Evolutionary conservation across 305 asterid genomes (phyloP), one percentile per base, ranked within the genome.

Genomic region (Fraxinus sp.): DNA sequence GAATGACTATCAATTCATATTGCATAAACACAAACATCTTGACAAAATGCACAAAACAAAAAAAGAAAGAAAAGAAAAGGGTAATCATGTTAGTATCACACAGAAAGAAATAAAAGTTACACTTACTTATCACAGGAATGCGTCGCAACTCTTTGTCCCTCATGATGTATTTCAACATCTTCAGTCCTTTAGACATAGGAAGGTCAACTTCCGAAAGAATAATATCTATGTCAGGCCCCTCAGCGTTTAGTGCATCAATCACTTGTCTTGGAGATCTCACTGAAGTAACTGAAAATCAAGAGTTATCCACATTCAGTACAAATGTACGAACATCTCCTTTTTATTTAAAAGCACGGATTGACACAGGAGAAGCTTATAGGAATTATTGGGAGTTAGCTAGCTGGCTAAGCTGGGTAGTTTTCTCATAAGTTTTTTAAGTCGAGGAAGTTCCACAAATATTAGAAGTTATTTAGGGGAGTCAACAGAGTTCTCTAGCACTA

Each of bases 101-200:
- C 57, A 46, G 7, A 46, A 46, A 49, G 59, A 49, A 49, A 49
- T 18, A 14, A 49, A 13, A 76, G 41, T 18, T 36, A 77, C 18
- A 73, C 97, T 90, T 90, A 94, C 98, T 94, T 86, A 94, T 94
- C 83, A 94, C 94, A 43, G 98, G 98, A 82, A 94, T 91, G 49
- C 94, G 95, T 18, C 92, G 89, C 83, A 90, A 81, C 80, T 91
- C 92, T 87, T 86, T 92, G 85, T 94, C 96, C 88, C 94, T 90
- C 91, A 82, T 91, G 39, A 94, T 92, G 86, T 94, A 92, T 85
- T 91, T 94, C 84, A 94, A 84, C 93, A 94, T 74, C 82, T 92
- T 92, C 52, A 89, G 75, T 55, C 98, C 97, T 84, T 92, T 92
- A 32, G 97, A 80, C 95, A 94, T 89, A 11, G 95, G 98, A 80